Conservation (phyloP, 495 filamentous ascomycete species). For the Xylaria sp. region DNA sequence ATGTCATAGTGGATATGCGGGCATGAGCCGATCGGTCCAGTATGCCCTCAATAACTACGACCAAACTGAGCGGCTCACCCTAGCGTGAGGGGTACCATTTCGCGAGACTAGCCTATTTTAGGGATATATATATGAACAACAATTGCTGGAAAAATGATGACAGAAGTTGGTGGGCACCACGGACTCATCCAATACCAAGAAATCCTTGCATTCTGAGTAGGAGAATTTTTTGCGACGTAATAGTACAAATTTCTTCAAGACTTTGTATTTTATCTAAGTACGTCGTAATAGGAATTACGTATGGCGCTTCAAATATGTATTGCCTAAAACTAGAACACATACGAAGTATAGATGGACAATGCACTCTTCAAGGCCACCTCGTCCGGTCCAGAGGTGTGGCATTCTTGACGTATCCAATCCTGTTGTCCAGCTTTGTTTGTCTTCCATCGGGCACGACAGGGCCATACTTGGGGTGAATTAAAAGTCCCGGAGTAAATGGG, state of each 20-base stretch:
- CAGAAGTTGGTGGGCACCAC: too few relatives aligned
- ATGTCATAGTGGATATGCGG: slow-evolving; percentile 13
- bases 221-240: too few relatives aligned
- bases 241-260: too few relatives aligned
- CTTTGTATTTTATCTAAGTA: too few relatives aligned
- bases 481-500: slow-evolving; percentile 18
- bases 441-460: slow-evolving; percentile 21
- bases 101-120: not conserved
- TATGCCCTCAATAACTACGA: slow-evolving; percentile 1
- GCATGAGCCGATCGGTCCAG: not conserved
- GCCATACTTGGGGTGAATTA: slow-evolving; percentile 23
- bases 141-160: not conserved
- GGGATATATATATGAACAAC: not conserved
- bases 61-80: not conserved
- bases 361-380: slow-evolving; percentile 9
- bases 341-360: not conserved
- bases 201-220: too few relatives aligned
- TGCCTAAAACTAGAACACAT: not conserved
- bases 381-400: slow-evolving; percentile 16
- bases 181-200: too few relatives aligned
- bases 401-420: slow-evolving; percentile 24
- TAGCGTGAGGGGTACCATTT: not conserved
- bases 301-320: not conserved
- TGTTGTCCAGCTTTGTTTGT: slow-evolving; percentile 18
- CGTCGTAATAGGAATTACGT: not conserved